Percentiles rank a stretch among this genome's conserved stretches.
Evolutionary conservation across 768 basidiomycete genomes (phyloP).

Genomic region (Auriscalpium orientale): DNA sequence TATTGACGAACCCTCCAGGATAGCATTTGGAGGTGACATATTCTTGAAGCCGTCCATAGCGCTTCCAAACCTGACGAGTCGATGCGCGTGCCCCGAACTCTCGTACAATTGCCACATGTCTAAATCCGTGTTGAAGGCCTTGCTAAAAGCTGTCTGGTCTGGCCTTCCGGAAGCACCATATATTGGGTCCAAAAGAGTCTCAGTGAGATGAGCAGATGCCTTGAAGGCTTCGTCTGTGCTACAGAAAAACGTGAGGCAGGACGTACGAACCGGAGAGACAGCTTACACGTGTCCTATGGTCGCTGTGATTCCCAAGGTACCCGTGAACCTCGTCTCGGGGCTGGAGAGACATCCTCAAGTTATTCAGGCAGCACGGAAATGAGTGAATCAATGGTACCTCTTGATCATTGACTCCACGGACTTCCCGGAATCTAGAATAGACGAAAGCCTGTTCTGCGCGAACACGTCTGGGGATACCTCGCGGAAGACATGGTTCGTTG

Average conservation of each 20-base stretch:
- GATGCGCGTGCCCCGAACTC: neutral
- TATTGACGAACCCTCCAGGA: neutral
- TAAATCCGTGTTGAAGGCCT: neutral
- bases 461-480: conserved; percentile 26
- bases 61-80: neutral
- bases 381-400: conserved; percentile 5
- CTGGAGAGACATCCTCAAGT: neutral
- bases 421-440: conserved; percentile 12
- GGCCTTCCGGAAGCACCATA: neutral
- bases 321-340: neutral
- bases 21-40: neutral
- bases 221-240: conserved; percentile 15
- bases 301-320: neutral
- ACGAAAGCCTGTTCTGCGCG: conserved; percentile 21
- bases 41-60: neutral
- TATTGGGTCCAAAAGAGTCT: conserved; percentile 9
- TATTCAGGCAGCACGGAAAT: neutral
- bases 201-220: conserved; percentile 12
- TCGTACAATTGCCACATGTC: neutral
- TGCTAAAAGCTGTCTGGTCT: neutral
- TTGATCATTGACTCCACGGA: conserved; percentile 9
- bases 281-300: neutral
- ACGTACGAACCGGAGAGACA: neutral
- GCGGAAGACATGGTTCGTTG: conserved; percentile 23
- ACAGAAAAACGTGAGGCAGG: neutral